Conservation (phyloP, 1,139 yeast species). For the Protomyces gravidus region DNA sequence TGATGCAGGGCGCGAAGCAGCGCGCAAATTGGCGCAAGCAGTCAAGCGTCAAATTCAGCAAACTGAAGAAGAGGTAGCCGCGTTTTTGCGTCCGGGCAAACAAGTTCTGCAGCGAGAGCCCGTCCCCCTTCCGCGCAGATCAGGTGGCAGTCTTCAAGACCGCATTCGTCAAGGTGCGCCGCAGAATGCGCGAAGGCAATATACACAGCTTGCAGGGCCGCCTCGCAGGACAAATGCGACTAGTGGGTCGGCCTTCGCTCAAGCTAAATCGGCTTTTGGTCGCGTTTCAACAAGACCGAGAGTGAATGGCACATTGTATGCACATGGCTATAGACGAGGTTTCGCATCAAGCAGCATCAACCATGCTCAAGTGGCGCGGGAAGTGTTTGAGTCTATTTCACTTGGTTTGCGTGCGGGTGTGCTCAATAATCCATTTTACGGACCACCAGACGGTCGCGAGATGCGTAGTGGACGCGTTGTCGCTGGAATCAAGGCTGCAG, state of each 20-base stretch:
- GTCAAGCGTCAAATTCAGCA: slow-evolving; percentile 23
- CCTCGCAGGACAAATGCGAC: not conserved
- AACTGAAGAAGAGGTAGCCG: slow-evolving; percentile 14
- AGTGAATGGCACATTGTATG: slow-evolving; percentile 5
- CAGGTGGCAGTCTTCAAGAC: not conserved
- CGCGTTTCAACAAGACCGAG: slow-evolving; percentile 9
- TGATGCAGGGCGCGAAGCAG: slow-evolving; percentile 13
- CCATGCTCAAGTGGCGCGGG: slow-evolving; percentile 25
- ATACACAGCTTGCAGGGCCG: not conserved
- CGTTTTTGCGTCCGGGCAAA: slow-evolving; percentile 8
- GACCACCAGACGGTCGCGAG: not conserved
- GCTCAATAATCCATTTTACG: slow-evolving; percentile 13
- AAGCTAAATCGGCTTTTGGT: slow-evolving; percentile 9
- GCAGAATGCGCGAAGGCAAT: not conserved
- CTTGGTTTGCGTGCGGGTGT: slow-evolving; percentile 23
- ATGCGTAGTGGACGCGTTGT: not conserved
- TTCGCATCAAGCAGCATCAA: slow-evolving; percentile 13
- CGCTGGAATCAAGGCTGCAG: not conserved
- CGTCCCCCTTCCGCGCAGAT: slow-evolving; percentile 8
- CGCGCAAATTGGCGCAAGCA: slow-evolving; percentile 28
- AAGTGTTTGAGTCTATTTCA: slow-evolving; percentile 17
- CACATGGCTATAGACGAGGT: slow-evolving; percentile 15
- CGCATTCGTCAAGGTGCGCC: not conserved
- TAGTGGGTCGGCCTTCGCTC: not conserved
- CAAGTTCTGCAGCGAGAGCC: slow-evolving; percentile 12